Conservation (phyloP, 169 alveolate genomes). For the Eimeria acervulina region DNA sequence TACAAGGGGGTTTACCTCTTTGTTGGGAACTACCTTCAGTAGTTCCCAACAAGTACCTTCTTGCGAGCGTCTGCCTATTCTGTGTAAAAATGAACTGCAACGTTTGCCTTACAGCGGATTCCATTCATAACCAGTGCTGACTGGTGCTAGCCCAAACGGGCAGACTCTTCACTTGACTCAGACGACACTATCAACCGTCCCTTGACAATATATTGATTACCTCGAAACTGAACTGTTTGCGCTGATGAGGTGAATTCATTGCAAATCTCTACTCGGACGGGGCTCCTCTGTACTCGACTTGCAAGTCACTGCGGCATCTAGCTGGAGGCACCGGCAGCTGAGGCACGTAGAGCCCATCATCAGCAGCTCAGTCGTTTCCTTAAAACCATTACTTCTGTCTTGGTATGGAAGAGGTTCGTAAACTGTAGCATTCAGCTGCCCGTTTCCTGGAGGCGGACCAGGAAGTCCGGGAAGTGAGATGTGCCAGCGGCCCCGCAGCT, state of each 20-base stretch:
- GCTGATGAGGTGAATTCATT: not conserved
- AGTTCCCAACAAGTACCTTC: not conserved
- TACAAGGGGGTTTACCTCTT: not conserved
- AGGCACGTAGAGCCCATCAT: not conserved
- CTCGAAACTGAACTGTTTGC: not conserved
- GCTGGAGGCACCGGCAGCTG: not conserved
- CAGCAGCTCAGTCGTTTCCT: not conserved
- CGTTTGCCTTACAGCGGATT: not conserved
- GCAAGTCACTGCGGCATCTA: slow-evolving; percentile 1
- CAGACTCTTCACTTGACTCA: not conserved
- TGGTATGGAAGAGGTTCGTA: not conserved
- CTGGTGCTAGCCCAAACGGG: not conserved
- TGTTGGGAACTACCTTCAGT: not conserved
- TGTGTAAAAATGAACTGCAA: not conserved
- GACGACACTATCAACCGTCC: not conserved
- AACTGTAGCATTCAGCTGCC: not conserved
- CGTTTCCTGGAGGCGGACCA: slow-evolving; percentile 30
- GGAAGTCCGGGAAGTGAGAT: slow-evolving; percentile 27
- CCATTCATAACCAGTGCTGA: not conserved
- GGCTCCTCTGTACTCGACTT: slow-evolving; percentile 31
- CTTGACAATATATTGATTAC: not conserved
- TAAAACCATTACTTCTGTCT: not conserved
- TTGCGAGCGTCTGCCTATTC: not conserved
- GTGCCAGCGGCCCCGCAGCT: slow-evolving; percentile 60
- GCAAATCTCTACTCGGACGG: not conserved